These are phyloP conservation scores for Yamadazyma songkhlaensis DNA, from an alignment of 1,139 yeast species.

Conservation along the genomic window DNA sequence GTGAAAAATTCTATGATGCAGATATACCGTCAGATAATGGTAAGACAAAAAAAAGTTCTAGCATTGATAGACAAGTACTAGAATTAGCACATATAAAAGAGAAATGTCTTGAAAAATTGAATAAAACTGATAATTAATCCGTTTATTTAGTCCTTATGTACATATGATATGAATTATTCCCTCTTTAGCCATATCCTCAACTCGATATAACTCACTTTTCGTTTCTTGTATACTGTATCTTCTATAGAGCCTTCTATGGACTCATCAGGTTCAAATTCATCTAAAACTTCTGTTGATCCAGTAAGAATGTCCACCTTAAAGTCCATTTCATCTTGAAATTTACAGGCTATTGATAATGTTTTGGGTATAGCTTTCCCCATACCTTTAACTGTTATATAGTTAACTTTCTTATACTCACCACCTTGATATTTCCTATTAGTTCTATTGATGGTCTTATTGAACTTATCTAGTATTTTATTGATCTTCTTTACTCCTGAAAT, in stretches of 20 bases:
- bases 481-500: conserved; percentile 61
- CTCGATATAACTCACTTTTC: conserved; percentile 61
- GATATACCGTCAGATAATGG: conserved; percentile 13
- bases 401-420: conserved; percentile 36
- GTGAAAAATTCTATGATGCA: conserved; percentile 29
- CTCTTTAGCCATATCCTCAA: conserved; percentile 45
- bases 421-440: conserved; percentile 32
- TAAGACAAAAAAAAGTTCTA: conserved; percentile 29
- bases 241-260: conserved; percentile 33
- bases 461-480: conserved; percentile 42
- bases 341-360: conserved; percentile 43
- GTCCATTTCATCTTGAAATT: conserved; percentile 46
- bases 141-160: not conserved
- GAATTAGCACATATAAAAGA: conserved; percentile 44
- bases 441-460: conserved; percentile 26
- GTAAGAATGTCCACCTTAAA: conserved; percentile 54
- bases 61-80: conserved; percentile 42
- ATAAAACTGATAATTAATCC: too few relatives aligned
- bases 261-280: conserved; percentile 43
- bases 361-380: conserved; percentile 67
- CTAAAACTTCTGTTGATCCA: conserved; percentile 59
- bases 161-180: conserved; percentile 8
- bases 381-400: conserved; percentile 54
- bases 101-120: conserved; percentile 27
- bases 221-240: conserved; percentile 41